These are phyloP conservation scores for Beauveria caledonica DNA, from an alignment of 2,329 filamentous ascomycete genomes.

Conservation along the genomic window DNA sequence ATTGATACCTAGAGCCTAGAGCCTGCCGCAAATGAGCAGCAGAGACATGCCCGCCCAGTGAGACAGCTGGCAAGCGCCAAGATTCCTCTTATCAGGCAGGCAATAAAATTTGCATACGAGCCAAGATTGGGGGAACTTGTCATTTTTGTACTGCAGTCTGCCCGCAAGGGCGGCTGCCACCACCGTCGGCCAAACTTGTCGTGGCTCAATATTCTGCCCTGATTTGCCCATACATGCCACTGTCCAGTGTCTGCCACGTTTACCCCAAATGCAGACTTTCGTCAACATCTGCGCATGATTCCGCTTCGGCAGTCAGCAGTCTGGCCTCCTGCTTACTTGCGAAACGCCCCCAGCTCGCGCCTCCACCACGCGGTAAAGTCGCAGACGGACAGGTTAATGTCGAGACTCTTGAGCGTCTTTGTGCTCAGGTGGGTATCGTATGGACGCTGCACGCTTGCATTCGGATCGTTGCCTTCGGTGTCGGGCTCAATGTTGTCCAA, in stretches of 20 bases:
- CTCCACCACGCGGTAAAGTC: constrained; percentile 80
- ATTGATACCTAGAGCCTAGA: background rate
- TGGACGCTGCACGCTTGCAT: constrained; percentile 65
- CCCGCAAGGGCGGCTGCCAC: background rate
- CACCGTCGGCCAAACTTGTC: background rate
- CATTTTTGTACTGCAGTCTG: background rate
- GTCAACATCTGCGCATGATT: background rate
- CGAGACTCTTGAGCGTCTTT: constrained; percentile 60
- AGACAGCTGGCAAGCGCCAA: background rate
- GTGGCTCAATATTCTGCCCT: background rate
- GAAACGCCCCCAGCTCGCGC: constrained; percentile 51
- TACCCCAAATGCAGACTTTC: background rate
- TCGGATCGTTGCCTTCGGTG: constrained; percentile 63
- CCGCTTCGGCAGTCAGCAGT: background rate
- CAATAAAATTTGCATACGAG: background rate
- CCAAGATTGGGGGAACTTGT: background rate
- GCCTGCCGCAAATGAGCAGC: constrained; percentile 5
- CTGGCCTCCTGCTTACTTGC: constrained; percentile 32
- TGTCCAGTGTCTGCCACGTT: background rate
- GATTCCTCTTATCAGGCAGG: background rate
- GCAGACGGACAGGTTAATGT: constrained; percentile 64
- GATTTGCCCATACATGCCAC: background rate
- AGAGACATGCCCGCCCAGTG: constrained; percentile 6
- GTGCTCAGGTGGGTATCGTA: constrained; percentile 87
- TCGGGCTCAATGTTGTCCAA: constrained; percentile 61